Evolutionary conservation across 2,329 filamentous ascomycete species (phyloP).

Genomic region (Monosporascus ibericus): DNA sequence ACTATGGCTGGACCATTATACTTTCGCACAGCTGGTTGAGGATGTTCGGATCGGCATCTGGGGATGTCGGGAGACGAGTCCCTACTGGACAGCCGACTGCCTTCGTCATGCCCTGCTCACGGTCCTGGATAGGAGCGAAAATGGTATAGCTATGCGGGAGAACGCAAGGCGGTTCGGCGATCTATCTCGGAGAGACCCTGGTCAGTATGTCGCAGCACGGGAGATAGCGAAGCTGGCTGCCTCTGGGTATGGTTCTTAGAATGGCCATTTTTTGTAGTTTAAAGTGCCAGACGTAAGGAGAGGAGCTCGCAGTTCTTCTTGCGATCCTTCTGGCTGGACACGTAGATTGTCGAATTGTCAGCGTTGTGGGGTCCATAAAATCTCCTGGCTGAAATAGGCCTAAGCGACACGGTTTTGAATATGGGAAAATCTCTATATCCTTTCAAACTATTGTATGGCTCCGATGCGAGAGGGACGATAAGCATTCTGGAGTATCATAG

Average conservation of each 20-base stretch:
- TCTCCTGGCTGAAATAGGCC: no score
- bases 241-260: background rate
- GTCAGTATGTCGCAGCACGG: slow-evolving; percentile 8
- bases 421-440: no score
- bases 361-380: no score
- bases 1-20: slow-evolving; percentile 14
- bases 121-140: background rate
- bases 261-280: no score
- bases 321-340: no score
- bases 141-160: slow-evolving; percentile 1
- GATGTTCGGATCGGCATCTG: slow-evolving; percentile 11
- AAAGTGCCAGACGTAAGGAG: no score
- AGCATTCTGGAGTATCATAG: no score
- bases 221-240: slow-evolving; percentile 12
- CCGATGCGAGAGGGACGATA: no score
- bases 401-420: no score
- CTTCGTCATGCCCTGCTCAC: slow-evolving; percentile 7
- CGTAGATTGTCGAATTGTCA: no score
- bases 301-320: no score
- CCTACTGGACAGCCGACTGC: slow-evolving; percentile 9
- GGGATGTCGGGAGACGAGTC: slow-evolving; percentile 11
- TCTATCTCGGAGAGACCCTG: slow-evolving; percentile 7
- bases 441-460: no score
- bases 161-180: slow-evolving; percentile 8
- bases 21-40: slow-evolving; percentile 9